Percentiles rank a stretch among this genome's conserved stretches.
Conservation (phyloP, 805 yeast species). For the Nakazawaea laoshanensis region DNA sequence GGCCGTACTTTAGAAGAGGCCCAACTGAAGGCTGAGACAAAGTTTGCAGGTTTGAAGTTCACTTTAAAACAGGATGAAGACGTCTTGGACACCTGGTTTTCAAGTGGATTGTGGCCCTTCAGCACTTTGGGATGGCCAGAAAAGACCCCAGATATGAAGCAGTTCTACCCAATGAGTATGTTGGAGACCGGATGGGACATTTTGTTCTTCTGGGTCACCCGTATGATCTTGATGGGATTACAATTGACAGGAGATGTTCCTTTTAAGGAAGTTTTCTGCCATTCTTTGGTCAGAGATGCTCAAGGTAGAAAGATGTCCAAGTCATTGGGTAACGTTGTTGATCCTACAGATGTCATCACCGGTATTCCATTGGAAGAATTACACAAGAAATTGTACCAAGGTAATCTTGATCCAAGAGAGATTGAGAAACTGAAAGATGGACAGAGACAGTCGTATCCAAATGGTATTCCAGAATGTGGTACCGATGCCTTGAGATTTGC, state of each 20-base stretch:
- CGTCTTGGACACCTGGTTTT: constrained; percentile 98
- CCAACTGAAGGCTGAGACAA: constrained; percentile 62
- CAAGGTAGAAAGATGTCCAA: constrained; percentile 99
- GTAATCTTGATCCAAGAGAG: constrained; percentile 88
- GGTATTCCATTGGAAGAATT: constrained; percentile 79
- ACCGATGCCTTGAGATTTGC: constrained; percentile 98
- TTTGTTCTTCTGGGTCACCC: constrained; percentile 95
- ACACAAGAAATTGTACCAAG: constrained; percentile 66
- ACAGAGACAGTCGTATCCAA: constrained; percentile 84
- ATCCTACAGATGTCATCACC: constrained; percentile 87
- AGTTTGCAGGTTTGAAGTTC: constrained; percentile 63
- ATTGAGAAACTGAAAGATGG: constrained; percentile 81
- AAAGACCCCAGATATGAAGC: constrained; percentile 60
- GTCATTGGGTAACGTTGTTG: constrained; percentile 93
- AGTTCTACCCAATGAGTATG: constrained; percentile 86
- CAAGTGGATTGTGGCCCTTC: constrained; percentile 97
- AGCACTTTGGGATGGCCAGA: constrained; percentile 96
- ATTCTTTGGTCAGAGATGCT: constrained; percentile 96
- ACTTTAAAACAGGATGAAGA: constrained; percentile 93
- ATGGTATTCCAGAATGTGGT: constrained; percentile 99
- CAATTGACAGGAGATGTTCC: constrained; percentile 89
- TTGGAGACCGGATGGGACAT: constrained; percentile 99
- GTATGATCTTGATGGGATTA: constrained; percentile 89
- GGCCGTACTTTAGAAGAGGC: constrained; percentile 85
- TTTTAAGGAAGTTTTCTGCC: constrained; percentile 95